Percentiles rank a stretch among this genome's conserved stretches.
These are phyloP conservation scores for Oleoguttula mirabilis DNA, from an alignment of 495 filamentous ascomycete species.

Conservation along the genomic window DNA sequence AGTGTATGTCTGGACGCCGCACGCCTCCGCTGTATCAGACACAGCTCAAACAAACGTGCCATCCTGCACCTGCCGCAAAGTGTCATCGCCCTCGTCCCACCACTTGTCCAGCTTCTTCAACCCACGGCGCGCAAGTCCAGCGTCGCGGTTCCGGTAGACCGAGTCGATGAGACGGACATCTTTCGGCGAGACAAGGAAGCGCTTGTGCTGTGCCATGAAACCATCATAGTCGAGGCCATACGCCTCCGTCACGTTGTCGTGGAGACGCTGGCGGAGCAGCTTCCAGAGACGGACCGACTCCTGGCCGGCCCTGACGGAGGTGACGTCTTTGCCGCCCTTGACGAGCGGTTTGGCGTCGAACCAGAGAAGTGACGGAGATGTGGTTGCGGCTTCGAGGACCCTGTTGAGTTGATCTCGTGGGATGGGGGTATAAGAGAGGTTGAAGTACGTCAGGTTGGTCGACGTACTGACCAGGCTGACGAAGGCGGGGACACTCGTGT, in stretches of 20 bases:
- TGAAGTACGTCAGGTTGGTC: conserved; percentile 19
- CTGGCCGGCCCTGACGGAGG: no score
- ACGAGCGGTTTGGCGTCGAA: no score
- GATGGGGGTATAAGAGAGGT: conserved; percentile 20
- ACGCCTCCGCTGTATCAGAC: no score
- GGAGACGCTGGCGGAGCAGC: conserved; percentile 20
- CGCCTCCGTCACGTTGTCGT: conserved; percentile 12
- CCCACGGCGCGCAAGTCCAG: conserved; percentile 26
- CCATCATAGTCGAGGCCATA: conserved; percentile 17
- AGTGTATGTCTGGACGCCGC: no score
- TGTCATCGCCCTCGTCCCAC: conserved; percentile 24
- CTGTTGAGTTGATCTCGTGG: conserved; percentile 1
- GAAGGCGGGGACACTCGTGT: conserved; percentile 9
- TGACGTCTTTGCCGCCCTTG: no score
- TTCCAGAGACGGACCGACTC: neutral
- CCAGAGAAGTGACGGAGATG: no score
- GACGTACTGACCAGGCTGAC: conserved; percentile 10
- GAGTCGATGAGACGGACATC: conserved; percentile 33
- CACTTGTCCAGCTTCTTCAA: conserved; percentile 26
- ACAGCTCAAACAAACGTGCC: neutral
- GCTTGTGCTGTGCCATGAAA: conserved; percentile 25
- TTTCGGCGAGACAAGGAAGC: conserved; percentile 28
- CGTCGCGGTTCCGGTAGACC: conserved; percentile 33
- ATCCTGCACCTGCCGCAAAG: conserved; percentile 1
- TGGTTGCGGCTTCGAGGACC: no score